Evolutionary conservation across 164 flowering plant genomes (phyloP), one percentile per base, ranked within the genome.

Genomic region (grape (Vitis vinifera)): DNA sequence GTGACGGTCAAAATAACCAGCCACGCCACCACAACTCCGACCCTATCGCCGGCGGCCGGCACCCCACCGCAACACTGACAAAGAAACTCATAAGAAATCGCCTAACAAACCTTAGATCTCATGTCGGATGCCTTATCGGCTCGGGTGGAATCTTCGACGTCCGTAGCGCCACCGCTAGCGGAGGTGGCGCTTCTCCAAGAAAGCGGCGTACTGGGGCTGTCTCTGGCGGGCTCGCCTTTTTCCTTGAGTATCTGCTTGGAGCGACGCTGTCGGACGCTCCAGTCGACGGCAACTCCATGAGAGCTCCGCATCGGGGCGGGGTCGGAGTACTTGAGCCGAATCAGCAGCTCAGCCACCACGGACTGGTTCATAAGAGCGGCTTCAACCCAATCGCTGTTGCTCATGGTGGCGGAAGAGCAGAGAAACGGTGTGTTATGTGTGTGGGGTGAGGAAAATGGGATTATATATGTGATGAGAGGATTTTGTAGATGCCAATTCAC

Each of bases 161-260:
- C 85, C 5, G 51, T 75, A n/a, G 47, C 77, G 48, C 82, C 82
- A 70, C 79, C 84, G 79, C 87, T 81, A 23, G 44, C 59, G 8
- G 83, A 78, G 4, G 85, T 76, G 14, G 71, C 83, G 17, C 80
- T 83, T 71, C 89, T 86, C 85, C 87, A 88, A 1, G 91, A 84
- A 4, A 88, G 88, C 49, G 91, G 91, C 57, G 88, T 88, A 30
- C 86, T 84, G 7, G 89, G 91, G 47, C 91, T 88, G 14, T 72
- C 83, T 4, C 86, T 73, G 4, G 75, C 58, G 47, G 73, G 15
- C 57, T 82, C 78, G 2, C 66, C 63, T 66, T 76, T 80, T 61
- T 71, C 76, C 67, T 66, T 64, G 62, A 27, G 14, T 10, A 23
- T 23, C 53, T 62, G 77, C 65, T 72, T 82, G 53, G 89, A 79